phyloP scores from a whole-genome alignment of 495 filamentous ascomycete genomes.

The Penicillium bovifimosum region DNA sequence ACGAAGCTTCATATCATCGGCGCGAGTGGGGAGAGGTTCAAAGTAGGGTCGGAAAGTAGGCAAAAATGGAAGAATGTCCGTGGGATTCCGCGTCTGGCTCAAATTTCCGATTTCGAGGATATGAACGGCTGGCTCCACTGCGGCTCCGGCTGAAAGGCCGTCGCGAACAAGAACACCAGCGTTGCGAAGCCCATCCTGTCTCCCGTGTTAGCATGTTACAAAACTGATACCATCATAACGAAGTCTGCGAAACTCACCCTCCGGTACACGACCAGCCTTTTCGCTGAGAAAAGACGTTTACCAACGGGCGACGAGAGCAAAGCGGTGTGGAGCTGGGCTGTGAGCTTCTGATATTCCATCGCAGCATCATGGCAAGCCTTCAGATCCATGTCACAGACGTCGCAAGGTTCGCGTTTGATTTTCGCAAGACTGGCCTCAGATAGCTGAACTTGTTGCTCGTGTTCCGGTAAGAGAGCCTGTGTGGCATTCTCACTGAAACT shows the following conservation, averaged over 20 bases:
- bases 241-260: conserved; percentile 37
- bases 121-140: conserved; percentile 58
- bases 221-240: not conserved
- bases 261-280: conserved; percentile 68
- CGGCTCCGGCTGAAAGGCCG: conserved; percentile 53
- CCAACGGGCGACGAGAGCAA: conserved; percentile 70
- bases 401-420: conserved; percentile 78
- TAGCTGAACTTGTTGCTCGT: conserved; percentile 89
- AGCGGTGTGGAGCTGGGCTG: conserved; percentile 65
- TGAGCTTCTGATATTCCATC: conserved; percentile 69
- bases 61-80: conserved; percentile 75
- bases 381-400: conserved; percentile 74
- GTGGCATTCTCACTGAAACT: conserved; percentile 99
- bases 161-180: conserved; percentile 75
- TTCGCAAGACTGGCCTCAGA: conserved; percentile 87
- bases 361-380: conserved; percentile 72
- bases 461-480: conserved; percentile 87
- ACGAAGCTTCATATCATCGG: conserved; percentile 58
- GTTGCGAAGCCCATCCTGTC: conserved; percentile 68
- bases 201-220: conserved; percentile 11
- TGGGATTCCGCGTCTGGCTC: conserved; percentile 59
- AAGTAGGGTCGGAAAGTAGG: conserved; percentile 57
- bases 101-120: conserved; percentile 67
- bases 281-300: conserved; percentile 66
- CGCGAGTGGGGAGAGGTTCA: conserved; percentile 49